Percentiles rank a stretch among this genome's conserved stretches.
Conservation (phyloP, 176 grass and related monocot genomes). For the Carex myosuroides region DNA sequence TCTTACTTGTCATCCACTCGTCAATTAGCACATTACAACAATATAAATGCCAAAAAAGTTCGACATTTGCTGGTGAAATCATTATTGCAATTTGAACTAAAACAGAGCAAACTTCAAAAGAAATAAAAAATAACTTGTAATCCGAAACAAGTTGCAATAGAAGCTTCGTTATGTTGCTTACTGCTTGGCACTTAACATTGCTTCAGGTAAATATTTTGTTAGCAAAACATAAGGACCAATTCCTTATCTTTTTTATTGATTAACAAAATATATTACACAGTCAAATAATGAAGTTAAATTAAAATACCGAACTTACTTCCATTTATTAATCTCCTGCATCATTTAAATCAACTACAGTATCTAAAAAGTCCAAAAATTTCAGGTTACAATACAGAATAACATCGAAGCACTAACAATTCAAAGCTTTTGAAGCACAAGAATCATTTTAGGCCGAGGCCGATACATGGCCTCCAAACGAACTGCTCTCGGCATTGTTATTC, state of each 20-base stretch:
- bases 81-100: too few relatives aligned
- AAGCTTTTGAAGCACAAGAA: not conserved
- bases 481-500: constrained; percentile 60
- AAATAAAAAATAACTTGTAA: too few relatives aligned
- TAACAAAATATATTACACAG: not conserved
- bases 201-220: not conserved
- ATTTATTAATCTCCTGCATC: too few relatives aligned
- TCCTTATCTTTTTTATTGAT: not conserved
- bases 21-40: too few relatives aligned
- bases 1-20: too few relatives aligned
- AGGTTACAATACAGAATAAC: not conserved
- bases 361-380: not conserved
- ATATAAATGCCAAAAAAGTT: too few relatives aligned
- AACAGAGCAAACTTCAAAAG: too few relatives aligned
- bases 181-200: not conserved
- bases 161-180: too few relatives aligned
- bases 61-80: too few relatives aligned
- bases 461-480: constrained; percentile 30
- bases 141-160: too few relatives aligned
- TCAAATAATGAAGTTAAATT: not conserved
- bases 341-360: not conserved
- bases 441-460: constrained; percentile 20
- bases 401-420: not conserved
- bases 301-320: not conserved
- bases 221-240: not conserved